phyloP scores from a whole-genome alignment of 441 rosid species.

The Jatropha podagrica region DNA sequence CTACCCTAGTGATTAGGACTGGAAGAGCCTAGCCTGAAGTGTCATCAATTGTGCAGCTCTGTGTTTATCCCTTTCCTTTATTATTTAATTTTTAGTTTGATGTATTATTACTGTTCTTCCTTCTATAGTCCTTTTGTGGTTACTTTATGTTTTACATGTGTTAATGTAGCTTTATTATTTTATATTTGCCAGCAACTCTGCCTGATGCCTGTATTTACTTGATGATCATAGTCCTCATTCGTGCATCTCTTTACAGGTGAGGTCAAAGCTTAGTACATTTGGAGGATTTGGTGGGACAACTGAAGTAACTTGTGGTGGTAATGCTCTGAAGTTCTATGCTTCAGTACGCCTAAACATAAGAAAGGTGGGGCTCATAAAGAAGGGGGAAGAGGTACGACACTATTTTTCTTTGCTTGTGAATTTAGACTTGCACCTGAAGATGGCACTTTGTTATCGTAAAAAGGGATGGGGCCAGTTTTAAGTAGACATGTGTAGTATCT shows the following conservation, averaged over 20 bases:
- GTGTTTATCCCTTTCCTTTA: not conserved
- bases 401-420: not conserved
- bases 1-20: not conserved
- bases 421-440: not conserved
- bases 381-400: constrained; percentile 75
- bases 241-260: constrained; percentile 49
- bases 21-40: not conserved
- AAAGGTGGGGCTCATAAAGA: constrained; percentile 73
- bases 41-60: not conserved
- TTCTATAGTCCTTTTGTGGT: too few species aligned
- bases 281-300: constrained; percentile 91
- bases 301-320: constrained; percentile 97
- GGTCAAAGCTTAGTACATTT: constrained; percentile 84
- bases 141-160: not conserved
- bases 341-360: constrained; percentile 82
- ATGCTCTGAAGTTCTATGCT: constrained; percentile 97
- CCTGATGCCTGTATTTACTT: not conserved
- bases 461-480: not conserved
- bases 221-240: constrained; percentile 12
- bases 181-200: not conserved
- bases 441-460: not conserved
- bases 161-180: not conserved
- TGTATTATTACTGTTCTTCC: not conserved
- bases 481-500: not conserved
- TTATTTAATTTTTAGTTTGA: not conserved